Evolutionary conservation across 495 filamentous ascomycete genomes (phyloP), one percentile per base, ranked within the genome.

Genomic region (Margaritispora aquatica): DNA sequence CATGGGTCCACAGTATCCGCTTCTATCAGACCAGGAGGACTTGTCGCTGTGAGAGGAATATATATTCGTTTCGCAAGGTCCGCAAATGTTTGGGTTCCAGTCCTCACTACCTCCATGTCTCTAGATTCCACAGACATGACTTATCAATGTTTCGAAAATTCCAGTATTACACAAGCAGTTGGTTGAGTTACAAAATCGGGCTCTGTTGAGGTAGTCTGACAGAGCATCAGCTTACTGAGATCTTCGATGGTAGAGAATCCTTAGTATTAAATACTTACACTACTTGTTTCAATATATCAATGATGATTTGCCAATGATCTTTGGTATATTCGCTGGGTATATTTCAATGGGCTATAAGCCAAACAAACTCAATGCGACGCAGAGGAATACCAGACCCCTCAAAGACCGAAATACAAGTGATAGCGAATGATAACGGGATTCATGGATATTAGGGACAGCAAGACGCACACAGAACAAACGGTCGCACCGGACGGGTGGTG

Each of bases 1-100:
- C 87, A 96, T 49, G 90, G 87, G 73, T 96, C 91, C 69, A 86
- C 74, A 17, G 84, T 86, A 67, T 81, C 82, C 26, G 91, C 89
- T 67, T 87, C 85, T 17, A 88, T 75, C 36, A 92, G 77, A 2
- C 82, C 86, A 2, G 83, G 76, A 2, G 89, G 87, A 63, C 82
- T 90, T 36, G 81, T 86, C 54, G 83, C 77, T 57, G 79, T 86
- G 64, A 86, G 75, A 3, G 86, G 85, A 61, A 95, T 87, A 64
- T 82, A 74, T 66, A 95, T 87, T 26, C 91, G 84, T 76, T 88
- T 88, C 57, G 75, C 77, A 55, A 95, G 80, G 62, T 65, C 64
- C 21, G 19, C 59, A 22, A 63, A 22, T 13, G 62, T 63, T 41
- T 36, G 55, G 47, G 61, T 60, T 8, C 57, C 64, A 58, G 50